A percentile compares a stretch with the other conserved stretches of the same genome.
Conservation (phyloP, 768 basidiomycete species). For the Phanerochaete carnosa region DNA sequence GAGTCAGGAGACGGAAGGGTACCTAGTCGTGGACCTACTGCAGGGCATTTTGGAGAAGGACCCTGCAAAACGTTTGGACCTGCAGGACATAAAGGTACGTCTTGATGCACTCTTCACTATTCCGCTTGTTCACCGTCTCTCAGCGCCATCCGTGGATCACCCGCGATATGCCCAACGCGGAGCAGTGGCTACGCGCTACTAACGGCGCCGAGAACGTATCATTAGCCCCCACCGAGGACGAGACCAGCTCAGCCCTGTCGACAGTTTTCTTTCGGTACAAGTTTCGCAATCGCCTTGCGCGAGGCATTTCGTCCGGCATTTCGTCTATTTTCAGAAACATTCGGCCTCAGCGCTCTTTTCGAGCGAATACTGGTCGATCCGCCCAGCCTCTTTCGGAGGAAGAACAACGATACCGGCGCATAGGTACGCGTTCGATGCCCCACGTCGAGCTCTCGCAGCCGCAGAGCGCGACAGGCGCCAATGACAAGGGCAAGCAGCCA, state of each 20-base stretch:
- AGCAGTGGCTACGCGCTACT: conserved; percentile 68
- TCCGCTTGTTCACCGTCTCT: neutral
- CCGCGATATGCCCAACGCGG: conserved; percentile 60
- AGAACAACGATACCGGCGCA: conserved; percentile 19
- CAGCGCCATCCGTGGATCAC: conserved; percentile 67
- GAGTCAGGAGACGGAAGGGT: conserved; percentile 47
- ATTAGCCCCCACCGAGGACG: conserved; percentile 68
- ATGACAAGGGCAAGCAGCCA: conserved; percentile 24
- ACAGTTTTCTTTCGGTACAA: conserved; percentile 60
- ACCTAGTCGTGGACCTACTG: conserved; percentile 67
- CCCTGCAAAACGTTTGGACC: conserved; percentile 63
- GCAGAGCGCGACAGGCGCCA: conserved; percentile 21
- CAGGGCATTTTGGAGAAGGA: conserved; percentile 81
- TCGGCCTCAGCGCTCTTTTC: conserved; percentile 32
- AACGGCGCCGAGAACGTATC: conserved; percentile 42
- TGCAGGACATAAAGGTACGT: conserved; percentile 80
- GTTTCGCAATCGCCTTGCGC: conserved; percentile 32
- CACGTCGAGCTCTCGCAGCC: conserved; percentile 20
- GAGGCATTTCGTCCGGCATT: conserved; percentile 48
- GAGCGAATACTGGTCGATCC: conserved; percentile 8
- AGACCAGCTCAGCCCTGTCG: conserved; percentile 74
- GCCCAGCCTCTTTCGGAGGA: conserved; percentile 5
- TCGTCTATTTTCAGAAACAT: conserved; percentile 48
- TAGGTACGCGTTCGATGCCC: conserved; percentile 32
- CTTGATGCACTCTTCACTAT: neutral